Conservation (phyloP, 2,329 filamentous ascomycete genomes). For the Aureobasidium sp. region DNA sequence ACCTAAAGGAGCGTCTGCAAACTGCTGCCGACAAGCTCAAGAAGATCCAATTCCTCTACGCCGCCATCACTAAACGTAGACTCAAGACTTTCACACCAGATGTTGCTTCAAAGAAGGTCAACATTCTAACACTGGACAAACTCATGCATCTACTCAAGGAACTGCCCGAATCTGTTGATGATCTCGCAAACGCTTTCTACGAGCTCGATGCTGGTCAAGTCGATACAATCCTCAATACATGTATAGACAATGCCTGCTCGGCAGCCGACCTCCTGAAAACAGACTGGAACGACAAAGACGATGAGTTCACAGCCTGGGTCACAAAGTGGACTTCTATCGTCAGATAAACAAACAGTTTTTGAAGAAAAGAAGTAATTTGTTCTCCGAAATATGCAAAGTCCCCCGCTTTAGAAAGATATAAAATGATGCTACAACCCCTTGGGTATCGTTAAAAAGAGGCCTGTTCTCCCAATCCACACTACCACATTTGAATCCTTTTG, state of each 20-base stretch:
- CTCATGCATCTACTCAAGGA: slow-evolving; percentile 50
- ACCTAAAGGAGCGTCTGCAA: slow-evolving; percentile 61
- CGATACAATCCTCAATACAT: slow-evolving; percentile 51
- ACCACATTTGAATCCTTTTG: background rate
- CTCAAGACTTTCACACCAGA: slow-evolving; percentile 49
- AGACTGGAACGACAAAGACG: slow-evolving; percentile 58
- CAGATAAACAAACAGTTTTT: background rate
- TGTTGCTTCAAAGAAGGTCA: slow-evolving; percentile 30
- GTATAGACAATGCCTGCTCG: slow-evolving; percentile 53
- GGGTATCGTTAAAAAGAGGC: slow-evolving; percentile 11
- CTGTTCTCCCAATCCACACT: background rate
- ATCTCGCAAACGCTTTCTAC: slow-evolving; percentile 67
- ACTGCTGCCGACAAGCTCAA: slow-evolving; percentile 58
- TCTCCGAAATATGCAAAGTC: background rate
- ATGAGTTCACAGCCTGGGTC: slow-evolving; percentile 77
- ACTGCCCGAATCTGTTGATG: slow-evolving; percentile 62
- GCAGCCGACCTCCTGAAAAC: slow-evolving; percentile 50
- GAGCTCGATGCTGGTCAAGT: slow-evolving; percentile 55
- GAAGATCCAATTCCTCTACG: slow-evolving; percentile 61
- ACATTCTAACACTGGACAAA: slow-evolving; percentile 43
- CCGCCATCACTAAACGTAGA: slow-evolving; percentile 62
- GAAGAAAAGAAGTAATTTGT: background rate
- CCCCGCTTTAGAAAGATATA: background rate
- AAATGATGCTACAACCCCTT: background rate
- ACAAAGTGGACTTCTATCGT: slow-evolving; percentile 44